Evolutionary conservation across 768 basidiomycete species (phyloP), one percentile per base, ranked within the genome.

Genomic region (Auricularia sp.): DNA sequence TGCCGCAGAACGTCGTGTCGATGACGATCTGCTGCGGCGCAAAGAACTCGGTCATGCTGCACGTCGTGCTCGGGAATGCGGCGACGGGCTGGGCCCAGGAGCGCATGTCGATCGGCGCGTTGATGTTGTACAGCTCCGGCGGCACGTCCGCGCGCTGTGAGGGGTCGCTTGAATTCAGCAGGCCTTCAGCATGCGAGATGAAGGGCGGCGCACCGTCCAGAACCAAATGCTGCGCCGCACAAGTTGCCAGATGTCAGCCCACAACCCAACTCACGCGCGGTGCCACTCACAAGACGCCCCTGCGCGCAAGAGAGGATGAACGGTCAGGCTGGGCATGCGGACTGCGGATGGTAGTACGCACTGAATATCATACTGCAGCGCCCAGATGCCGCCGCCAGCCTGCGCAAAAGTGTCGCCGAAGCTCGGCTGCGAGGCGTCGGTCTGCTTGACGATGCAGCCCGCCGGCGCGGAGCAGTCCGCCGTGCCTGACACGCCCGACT

Each of bases 301-400:
- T 59, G 56, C 56, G 34, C 56, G 34, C 54, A 21, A 16, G 12
- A 59, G 21, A 29, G 23, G 10, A 59, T 29, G 56, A 14, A 33
- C 29, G 2, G 39, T 42, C 39, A 42, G 39, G 39, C 39, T 14
- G 12, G 12, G 39, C 29, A 42, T 42, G 39, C 7, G 10, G 4
- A 33, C 56, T 29, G 56, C 23, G 29, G 10, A 56, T 29, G 29
- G 21, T 29, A 21, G 23, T 5, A 59, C 56, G 56, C 23, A 59
- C 56, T 59, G 71, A 5, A 78, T 76, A 61, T 88, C 88, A 66
- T 88, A 85, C 68, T 88, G 87, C 3, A 86, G 80, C 2, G 87
- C 87, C 73, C 78, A 92, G 1, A 86, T 83, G 3, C 85, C 85
- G 5, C 85, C 85, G n/a, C 84, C 83, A 0, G 79, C 81, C 7